Evolutionary conservation across 371 early-diverging fungal genomes (phyloP).

Genomic region (Syncephalastrum contaminatum): DNA sequence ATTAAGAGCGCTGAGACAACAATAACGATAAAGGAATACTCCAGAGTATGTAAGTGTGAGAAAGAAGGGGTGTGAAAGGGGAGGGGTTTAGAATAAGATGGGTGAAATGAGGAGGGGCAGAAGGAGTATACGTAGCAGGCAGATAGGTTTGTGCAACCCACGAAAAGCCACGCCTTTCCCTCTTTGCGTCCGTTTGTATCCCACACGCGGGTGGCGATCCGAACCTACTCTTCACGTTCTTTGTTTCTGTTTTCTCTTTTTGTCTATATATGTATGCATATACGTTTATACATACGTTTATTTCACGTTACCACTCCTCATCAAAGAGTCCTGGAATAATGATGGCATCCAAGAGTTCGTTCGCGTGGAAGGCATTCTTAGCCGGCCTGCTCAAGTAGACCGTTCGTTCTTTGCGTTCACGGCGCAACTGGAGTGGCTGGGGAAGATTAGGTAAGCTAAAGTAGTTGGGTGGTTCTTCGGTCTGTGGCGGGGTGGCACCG

Average conservation of each 20-base stretch:
- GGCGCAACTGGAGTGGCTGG: slow-evolving; percentile 23
- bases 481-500: slow-evolving; percentile 18
- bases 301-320: slow-evolving; percentile 14
- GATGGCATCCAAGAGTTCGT: slow-evolving; percentile 29
- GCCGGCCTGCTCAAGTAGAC: slow-evolving; percentile 33
- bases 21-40: not conserved
- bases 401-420: slow-evolving; percentile 37
- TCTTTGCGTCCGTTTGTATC: too few relatives aligned
- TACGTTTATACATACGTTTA: too few relatives aligned
- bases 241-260: too few relatives aligned
- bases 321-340: slow-evolving; percentile 26
- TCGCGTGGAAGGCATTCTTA: slow-evolving; percentile 19
- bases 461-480: slow-evolving; percentile 46
- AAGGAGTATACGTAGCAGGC: too few relatives aligned
- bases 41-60: not conserved
- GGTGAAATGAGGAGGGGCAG: too few relatives aligned
- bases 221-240: too few relatives aligned
- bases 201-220: too few relatives aligned
- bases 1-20: not conserved
- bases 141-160: too few relatives aligned
- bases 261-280: too few relatives aligned
- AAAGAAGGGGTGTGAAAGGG: slow-evolving; percentile 1
- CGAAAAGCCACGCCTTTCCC: too few relatives aligned
- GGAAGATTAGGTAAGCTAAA: slow-evolving; percentile 38
- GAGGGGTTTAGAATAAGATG: too few relatives aligned